phyloP scores from a whole-genome alignment of 257 asterid genomes.

The Petunia axillaris region DNA sequence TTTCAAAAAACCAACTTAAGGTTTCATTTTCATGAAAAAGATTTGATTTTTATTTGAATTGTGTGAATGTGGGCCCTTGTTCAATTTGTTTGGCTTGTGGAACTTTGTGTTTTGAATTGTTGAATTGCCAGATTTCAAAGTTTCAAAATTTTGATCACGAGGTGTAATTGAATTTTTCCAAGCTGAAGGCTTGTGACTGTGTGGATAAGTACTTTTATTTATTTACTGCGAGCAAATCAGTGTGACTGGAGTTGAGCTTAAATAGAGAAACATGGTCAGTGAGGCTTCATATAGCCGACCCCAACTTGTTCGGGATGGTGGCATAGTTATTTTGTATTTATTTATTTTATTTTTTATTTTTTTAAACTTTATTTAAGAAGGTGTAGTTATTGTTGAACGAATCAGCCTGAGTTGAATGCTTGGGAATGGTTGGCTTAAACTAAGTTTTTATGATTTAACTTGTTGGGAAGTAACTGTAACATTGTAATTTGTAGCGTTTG shows the following conservation, averaged over 20 bases:
- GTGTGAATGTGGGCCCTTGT: not conserved
- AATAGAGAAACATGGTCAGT: too few species aligned
- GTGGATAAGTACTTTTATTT: too few species aligned
- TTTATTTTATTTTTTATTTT: too few species aligned
- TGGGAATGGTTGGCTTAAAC: not conserved
- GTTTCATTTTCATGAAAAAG: not conserved
- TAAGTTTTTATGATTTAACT: not conserved
- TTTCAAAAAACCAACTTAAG: not conserved
- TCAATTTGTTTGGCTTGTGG: not conserved
- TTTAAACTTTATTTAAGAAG: too few species aligned
- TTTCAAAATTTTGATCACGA: not conserved
- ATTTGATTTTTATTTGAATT: slow-evolving; percentile 13
- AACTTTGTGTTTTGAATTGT: slow-evolving; percentile 2
- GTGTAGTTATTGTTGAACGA: too few species aligned
- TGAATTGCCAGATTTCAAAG: slow-evolving; percentile 4
- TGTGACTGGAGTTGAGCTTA: too few species aligned
- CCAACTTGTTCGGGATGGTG: too few species aligned
- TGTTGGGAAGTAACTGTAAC: not conserved
- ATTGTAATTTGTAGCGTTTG: not conserved
- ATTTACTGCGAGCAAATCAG: too few species aligned
- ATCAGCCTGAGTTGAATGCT: not conserved
- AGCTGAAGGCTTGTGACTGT: not conserved
- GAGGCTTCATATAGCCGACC: too few species aligned
- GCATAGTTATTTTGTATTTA: too few species aligned
- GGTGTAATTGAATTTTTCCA: not conserved